Conservation (phyloP, 805 yeast species). For the Brettanomyces sp. region DNA sequence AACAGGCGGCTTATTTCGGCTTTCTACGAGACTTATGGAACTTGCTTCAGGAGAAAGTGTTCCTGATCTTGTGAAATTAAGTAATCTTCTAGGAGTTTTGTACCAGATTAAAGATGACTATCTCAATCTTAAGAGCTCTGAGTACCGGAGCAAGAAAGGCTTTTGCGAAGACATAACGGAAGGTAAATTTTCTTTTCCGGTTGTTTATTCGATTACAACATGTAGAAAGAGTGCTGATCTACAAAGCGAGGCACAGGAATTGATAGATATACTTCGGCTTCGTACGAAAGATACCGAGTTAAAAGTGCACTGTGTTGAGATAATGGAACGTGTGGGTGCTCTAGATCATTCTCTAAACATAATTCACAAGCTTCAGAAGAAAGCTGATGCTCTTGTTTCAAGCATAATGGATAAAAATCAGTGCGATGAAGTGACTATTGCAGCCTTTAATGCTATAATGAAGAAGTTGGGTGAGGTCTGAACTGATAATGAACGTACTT, state of each 20-base stretch:
- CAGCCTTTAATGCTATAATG: not conserved
- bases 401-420: conserved; percentile 9
- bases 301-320: conserved; percentile 41
- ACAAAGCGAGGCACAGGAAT: conserved; percentile 25
- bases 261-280: conserved; percentile 41
- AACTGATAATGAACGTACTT: too few species aligned
- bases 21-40: conserved; percentile 58
- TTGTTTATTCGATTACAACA: conserved; percentile 48
- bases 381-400: conserved; percentile 17
- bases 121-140: conserved; percentile 50
- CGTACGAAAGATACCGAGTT: conserved; percentile 40
- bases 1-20: conserved; percentile 81
- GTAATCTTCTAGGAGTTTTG: conserved; percentile 70
- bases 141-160: conserved; percentile 57
- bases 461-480: not conserved
- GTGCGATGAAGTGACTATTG: not conserved
- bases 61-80: conserved; percentile 40
- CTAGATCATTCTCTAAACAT: conserved; percentile 30
- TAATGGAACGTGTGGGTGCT: conserved; percentile 32
- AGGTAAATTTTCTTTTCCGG: conserved; percentile 83
- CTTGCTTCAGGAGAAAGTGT: conserved; percentile 10
- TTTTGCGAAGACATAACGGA: conserved; percentile 81
- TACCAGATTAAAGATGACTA: conserved; percentile 86
- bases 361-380: conserved; percentile 17
- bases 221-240: conserved; percentile 17